Evolutionary conservation across 192 early-diverging fungal genomes (phyloP).

Genomic region (Pilobolus umbonatus): DNA sequence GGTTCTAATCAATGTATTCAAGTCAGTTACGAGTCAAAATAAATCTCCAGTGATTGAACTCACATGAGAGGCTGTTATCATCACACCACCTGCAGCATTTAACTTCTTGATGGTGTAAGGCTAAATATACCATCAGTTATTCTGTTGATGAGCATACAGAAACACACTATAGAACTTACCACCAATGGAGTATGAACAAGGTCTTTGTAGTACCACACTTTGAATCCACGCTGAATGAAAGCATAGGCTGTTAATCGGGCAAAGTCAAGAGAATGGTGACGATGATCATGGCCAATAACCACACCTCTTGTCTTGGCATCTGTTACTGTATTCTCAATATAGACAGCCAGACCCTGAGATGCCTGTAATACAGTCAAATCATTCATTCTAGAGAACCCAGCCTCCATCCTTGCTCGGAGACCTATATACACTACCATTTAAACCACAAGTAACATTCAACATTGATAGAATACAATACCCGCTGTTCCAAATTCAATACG

Average conservation of each 20-base stretch:
- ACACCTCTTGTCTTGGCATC: conserved; percentile 66
- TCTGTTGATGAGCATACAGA: background rate
- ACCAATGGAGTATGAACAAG: conserved; percentile 86
- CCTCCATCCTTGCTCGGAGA: conserved; percentile 87
- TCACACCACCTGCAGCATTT: conserved; percentile 77
- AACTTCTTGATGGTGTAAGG: conserved; percentile 81
- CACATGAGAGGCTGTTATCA: conserved; percentile 92
- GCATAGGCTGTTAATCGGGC: conserved; percentile 78
- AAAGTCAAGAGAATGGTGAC: conserved; percentile 82
- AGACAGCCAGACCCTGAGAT: conserved; percentile 77
- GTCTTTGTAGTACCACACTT: conserved; percentile 70
- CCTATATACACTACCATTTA: conserved; percentile 38
- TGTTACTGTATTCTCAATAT: conserved; percentile 54
- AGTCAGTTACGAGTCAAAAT: background rate
- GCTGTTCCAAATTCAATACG: conserved; percentile 85
- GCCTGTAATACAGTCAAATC: conserved; percentile 90
- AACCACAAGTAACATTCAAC: background rate
- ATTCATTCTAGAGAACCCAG: conserved; percentile 92
- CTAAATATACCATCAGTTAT: conserved; percentile 14
- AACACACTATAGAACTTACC: conserved; percentile 17
- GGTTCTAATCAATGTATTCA: conserved; percentile 54
- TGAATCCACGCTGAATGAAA: conserved; percentile 72
- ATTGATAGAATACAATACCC: conserved; percentile 32
- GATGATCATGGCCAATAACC: conserved; percentile 92
- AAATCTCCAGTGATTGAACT: background rate